phyloP scores from a whole-genome alignment of 495 filamentous ascomycete species.

The Penicillium psychrofluorescens region DNA sequence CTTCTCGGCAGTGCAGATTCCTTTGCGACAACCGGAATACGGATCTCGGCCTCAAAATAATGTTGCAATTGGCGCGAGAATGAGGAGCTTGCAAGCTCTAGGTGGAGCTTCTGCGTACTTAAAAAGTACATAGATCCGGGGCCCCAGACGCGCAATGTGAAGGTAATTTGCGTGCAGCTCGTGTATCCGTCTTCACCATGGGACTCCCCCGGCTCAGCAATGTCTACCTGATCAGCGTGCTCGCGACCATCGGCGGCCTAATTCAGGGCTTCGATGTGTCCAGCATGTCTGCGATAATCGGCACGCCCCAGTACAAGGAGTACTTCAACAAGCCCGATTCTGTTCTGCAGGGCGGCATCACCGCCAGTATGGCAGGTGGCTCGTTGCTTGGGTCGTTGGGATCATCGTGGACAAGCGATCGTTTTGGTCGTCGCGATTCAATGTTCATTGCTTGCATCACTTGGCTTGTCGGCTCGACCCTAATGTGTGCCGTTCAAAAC shows the following conservation, averaged over 20 bases:
- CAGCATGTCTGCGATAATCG: conserved; percentile 59
- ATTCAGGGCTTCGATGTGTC: conserved; percentile 62
- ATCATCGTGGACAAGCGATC: conserved; percentile 54
- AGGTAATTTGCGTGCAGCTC: background rate
- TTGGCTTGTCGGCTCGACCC: conserved; percentile 12
- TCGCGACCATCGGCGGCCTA: conserved; percentile 55
- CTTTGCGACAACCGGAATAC: background rate
- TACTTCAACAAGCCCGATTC: conserved; percentile 54
- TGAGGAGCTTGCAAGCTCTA: background rate
- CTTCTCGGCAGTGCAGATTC: too few species aligned
- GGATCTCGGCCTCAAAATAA: conserved; percentile 8
- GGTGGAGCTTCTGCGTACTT: conserved; percentile 8
- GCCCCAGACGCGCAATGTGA: conserved; percentile 5
- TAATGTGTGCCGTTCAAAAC: conserved; percentile 17
- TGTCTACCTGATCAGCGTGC: conserved; percentile 54
- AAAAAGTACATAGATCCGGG: conserved; percentile 10
- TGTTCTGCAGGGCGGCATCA: conserved; percentile 51
- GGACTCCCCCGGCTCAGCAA: conserved; percentile 7
- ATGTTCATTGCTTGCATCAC: conserved; percentile 13
- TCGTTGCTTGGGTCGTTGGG: conserved; percentile 50
- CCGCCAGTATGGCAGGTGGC: conserved; percentile 54
- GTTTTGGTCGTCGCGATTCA: conserved; percentile 48
- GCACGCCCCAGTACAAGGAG: conserved; percentile 53
- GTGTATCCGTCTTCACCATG: background rate
- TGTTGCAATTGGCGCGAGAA: background rate